phyloP scores from a whole-genome alignment of 441 rosid genomes.

The Jatropha podagrica region DNA sequence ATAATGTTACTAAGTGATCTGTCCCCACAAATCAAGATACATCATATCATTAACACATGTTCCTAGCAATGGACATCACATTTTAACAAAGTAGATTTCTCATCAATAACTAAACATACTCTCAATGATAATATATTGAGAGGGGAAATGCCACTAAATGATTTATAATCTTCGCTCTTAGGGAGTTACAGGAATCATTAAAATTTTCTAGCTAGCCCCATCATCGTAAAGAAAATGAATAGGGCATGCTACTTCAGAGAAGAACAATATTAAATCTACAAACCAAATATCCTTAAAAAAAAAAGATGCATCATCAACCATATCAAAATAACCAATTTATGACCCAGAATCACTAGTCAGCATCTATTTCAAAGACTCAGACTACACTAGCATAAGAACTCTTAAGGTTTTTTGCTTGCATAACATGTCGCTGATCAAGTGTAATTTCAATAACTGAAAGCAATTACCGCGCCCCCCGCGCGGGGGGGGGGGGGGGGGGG shows the following conservation, averaged over 20 bases:
- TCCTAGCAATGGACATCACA: neutral
- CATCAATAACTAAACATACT: neutral
- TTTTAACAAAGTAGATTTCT: neutral
- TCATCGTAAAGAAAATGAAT: neutral
- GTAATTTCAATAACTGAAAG: neutral
- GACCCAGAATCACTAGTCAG: too few species aligned
- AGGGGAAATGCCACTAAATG: neutral
- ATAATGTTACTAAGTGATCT: neutral
- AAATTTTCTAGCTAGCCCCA: neutral
- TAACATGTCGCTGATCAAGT: neutral
- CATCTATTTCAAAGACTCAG: too few species aligned
- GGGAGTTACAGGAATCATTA: neutral
- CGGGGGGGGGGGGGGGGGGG: too few species aligned
- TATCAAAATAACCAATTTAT: neutral
- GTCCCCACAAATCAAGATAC: neutral
- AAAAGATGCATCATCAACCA: neutral
- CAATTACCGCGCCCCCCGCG: neutral
- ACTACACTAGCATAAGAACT: neutral
- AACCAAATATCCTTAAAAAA: neutral
- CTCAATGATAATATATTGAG: neutral
- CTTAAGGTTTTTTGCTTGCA: too few species aligned
- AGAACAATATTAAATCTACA: neutral
- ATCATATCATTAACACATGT: slow-evolving; percentile 2
- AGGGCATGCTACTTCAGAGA: neutral
- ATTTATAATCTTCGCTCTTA: neutral